Percentiles rank a stretch among this genome's conserved stretches.
These are phyloP conservation scores for Neurospora sp. DNA, from an alignment of 495 filamentous ascomycete species.

Conservation along the genomic window DNA sequence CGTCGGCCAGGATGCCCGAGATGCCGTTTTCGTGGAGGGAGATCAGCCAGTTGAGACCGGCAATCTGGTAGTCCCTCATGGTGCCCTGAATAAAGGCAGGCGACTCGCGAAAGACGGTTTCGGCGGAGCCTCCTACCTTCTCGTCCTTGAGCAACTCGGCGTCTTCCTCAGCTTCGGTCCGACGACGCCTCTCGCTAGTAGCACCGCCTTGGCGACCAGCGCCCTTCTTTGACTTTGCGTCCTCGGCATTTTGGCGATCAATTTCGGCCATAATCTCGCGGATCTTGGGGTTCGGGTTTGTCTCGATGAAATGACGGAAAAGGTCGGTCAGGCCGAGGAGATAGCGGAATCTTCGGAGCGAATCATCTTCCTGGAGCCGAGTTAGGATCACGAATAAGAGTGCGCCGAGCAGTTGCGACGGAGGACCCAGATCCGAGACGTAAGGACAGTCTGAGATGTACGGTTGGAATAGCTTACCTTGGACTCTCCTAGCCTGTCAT, in stretches of 20 bases:
- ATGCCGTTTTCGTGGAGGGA: constrained; percentile 98
- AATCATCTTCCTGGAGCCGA: constrained; percentile 73
- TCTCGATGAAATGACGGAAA: constrained; percentile 98
- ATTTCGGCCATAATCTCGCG: constrained; percentile 88
- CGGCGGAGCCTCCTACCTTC: constrained; percentile 70
- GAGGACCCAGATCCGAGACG: neutral
- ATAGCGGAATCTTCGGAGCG: constrained; percentile 89
- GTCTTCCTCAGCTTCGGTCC: constrained; percentile 97
- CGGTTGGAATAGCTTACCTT: constrained; percentile 50
- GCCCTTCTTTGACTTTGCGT: constrained; percentile 58
- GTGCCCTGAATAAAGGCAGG: constrained; percentile 77
- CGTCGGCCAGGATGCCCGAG: constrained; percentile 92
- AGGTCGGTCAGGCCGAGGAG: constrained; percentile 92
- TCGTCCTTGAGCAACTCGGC: constrained; percentile 90
- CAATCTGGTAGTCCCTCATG: constrained; percentile 95
- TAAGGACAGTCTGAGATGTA: neutral
- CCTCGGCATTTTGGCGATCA: constrained; percentile 79
- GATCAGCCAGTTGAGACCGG: constrained; percentile 95
- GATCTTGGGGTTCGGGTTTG: constrained; percentile 86
- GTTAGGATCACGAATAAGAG: constrained; percentile 3
- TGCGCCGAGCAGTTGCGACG: neutral
- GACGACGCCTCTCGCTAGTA: constrained; percentile 64
- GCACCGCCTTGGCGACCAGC: constrained; percentile 74
- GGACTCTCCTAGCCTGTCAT: constrained; percentile 75
- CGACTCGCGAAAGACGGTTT: constrained; percentile 87